Evolutionary conservation across 768 basidiomycete species (phyloP).

Genomic region (Boletus fagicola): DNA sequence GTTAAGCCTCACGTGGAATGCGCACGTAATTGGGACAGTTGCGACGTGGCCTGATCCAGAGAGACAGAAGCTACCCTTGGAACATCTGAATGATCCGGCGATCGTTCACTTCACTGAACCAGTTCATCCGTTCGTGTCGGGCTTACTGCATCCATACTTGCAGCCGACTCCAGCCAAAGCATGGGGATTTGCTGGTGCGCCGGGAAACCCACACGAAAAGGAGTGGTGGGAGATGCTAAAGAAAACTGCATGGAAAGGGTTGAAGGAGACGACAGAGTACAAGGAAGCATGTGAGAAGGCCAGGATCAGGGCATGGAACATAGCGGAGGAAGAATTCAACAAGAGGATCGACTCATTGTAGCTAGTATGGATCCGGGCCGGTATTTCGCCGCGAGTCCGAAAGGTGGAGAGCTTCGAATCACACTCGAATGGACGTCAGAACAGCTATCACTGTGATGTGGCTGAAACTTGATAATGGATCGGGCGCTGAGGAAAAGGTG

Average conservation of each 20-base stretch:
- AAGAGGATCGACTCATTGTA: not conserved
- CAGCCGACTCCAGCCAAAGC: slow-evolving; percentile 39
- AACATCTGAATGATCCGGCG: not conserved
- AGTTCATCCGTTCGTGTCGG: not conserved
- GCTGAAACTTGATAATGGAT: no score
- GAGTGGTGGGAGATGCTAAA: slow-evolving; percentile 48
- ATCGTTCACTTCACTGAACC: not conserved
- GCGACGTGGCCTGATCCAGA: not conserved
- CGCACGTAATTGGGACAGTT: not conserved
- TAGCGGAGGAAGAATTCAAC: not conserved
- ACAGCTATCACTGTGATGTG: no score
- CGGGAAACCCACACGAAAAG: slow-evolving; percentile 44
- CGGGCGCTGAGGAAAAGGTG: no score
- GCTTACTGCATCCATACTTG: not conserved
- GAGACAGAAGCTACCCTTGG: not conserved
- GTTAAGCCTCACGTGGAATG: not conserved
- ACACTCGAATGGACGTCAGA: no score
- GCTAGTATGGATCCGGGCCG: not conserved
- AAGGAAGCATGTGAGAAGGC: not conserved
- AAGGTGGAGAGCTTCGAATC: no score
- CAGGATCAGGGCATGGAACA: not conserved
- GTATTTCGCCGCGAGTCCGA: no score
- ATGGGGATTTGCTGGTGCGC: slow-evolving; percentile 50
- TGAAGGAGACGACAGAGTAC: slow-evolving; percentile 14
- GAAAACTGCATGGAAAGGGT: slow-evolving; percentile 42